Base-by-base conservation (phyloP, 2,329 filamentous ascomycete species). In the Fusarium sp. region DNA sequence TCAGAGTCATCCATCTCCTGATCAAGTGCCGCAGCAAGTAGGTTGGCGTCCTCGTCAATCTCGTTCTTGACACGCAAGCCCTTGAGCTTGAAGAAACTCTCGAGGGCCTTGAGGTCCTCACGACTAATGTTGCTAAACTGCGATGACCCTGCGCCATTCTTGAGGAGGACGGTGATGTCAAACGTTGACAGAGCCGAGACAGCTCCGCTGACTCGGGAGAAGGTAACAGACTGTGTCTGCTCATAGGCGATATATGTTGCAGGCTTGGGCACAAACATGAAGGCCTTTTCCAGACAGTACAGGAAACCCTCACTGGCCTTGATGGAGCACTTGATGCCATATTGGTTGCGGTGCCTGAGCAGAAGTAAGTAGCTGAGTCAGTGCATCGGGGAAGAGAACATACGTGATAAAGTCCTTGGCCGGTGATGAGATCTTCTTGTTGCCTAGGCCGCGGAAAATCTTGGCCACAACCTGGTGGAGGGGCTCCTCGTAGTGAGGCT, bases 71-170 rank as follows among this genome's bases (percentile, higher is more conserved):
- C 95, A 58, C 95, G 93, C 77, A 99, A 88, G 66, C 92, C 93
- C 87, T 98, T 98, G 73, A 94, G 89, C 82, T 97, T 96, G 89
- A 99, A 98, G 85, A 99, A 99, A 73, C 92, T 91, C 81, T 99
- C 96, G n/a, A 99, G 89, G 7, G 94, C 93, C 82, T 96, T 93
- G 81, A 98, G 94, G 79, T 99, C 96, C 84, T 99, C 96, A 74
- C 95, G 92, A 80, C 98, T 99, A 81, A 99, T 99, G 85, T 99
- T 99, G 83, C 94, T 97, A 85, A 99, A 99, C 77, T 98, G 95
- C 75, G 95, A 94, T 77, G 97, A 94, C 61, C 93, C 92, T 55
- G 89, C 87, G n/a, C 93, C 93, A 73, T 87, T 90, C 87, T 98
- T 98, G 85, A 98, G 88, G 59, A 91, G 91, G 62, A 99, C 93